Base-by-base conservation (phyloP, 176 grass and related monocot species). In the Phoenix dactylifera region DNA sequence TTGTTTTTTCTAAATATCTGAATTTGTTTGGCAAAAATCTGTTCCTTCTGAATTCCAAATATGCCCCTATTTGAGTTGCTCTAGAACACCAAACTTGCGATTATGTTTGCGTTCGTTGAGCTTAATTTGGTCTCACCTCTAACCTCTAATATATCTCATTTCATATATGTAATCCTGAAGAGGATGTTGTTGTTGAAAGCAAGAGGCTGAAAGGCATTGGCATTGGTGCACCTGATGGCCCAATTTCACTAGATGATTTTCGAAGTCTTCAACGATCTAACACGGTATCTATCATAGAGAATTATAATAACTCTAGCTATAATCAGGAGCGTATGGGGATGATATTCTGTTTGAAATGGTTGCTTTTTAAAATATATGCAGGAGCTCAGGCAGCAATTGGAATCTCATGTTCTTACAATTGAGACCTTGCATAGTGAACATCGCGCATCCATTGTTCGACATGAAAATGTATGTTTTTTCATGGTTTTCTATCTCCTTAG, bases 321-420 rank as follows among this genome's bases (percentile, higher is more conserved):
- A 44, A 44, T 44, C 10, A 14, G 10, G 9, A 44, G 35, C 12
- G 7, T 12, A 9, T 82, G 32, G 7, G 6, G 44, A 50, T 72
- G 63, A 16, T 50, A 72, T 35, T 23, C 17, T 67, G 32, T 1
- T n/a, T 66, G 24, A 60, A 60, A 68, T 56, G 44, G 28, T 17
- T 64, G n/a, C 44, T 19, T 39, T 60, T 74, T 67, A 65, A 62
- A 68, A 73, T 59, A 22, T 4, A 26, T 81, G 23, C 76, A 98
- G 93, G 93, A 98, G 23, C 87, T 98, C 29, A 98, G 93, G 84
- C 87, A 98, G 80, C 81, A 86, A 79, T 55, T 98, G 63, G 81
- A 89, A 68, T 89, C 67, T 17, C 81, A 98, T 83, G 93, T 89
- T 77, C 64, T 70, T 10, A 92, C 93, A 60, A 83, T 98, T 58